A percentile compares a stretch with the other conserved stretches of the same genome.
These are phyloP conservation scores for Platanthera guangdongensis DNA, from an alignment of 106 monocot genomes.

Conservation along the genomic window DNA sequence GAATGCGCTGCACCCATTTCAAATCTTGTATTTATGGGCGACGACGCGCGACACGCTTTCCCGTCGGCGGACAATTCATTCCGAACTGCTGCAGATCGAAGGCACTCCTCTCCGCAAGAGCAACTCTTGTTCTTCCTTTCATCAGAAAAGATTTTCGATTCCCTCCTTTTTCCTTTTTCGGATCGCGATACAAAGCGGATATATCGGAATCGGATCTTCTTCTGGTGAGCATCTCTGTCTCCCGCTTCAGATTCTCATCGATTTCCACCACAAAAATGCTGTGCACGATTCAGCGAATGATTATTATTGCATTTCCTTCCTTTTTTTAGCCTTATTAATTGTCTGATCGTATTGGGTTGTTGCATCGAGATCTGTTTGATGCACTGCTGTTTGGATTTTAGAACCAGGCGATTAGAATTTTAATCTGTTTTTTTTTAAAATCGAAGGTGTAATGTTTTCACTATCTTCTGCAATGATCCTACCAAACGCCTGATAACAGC, in stretches of 20 bases:
- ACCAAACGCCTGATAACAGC: not conserved
- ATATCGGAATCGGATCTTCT: not conserved
- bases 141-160: too few relatives aligned
- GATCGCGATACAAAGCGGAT: conserved; percentile 1
- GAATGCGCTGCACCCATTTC: not conserved
- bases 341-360: not conserved
- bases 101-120: not conserved
- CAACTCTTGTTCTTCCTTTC: too few relatives aligned
- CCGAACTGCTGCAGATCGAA: not conserved
- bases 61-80: not conserved
- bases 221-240: not conserved
- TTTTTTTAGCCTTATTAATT: not conserved
- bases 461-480: not conserved
- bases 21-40: not conserved
- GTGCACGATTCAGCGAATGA: not conserved
- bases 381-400: not conserved
- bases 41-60: not conserved
- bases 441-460: not conserved
- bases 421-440: not conserved
- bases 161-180: not conserved
- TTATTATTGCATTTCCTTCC: not conserved
- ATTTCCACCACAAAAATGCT: not conserved
- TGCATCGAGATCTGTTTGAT: not conserved
- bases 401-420: not conserved
- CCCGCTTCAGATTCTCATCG: not conserved